Evolutionary conservation across 129 eudicot species (phyloP).

Genomic region (Centella asiatica): DNA sequence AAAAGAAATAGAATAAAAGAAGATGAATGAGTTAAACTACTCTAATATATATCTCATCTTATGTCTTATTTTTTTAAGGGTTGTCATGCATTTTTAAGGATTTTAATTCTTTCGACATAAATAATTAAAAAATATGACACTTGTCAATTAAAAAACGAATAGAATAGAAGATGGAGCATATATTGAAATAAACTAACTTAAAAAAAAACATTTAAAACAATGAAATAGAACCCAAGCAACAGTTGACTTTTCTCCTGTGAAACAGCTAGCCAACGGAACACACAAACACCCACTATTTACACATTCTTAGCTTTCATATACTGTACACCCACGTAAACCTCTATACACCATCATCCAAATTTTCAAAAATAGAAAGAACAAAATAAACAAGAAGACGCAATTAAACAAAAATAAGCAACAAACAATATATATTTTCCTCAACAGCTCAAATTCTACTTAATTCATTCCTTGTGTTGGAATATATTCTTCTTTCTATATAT

Average conservation of each 20-base stretch:
- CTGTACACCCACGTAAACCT: neutral
- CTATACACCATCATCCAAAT: neutral
- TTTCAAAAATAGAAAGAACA: neutral
- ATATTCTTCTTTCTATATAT: neutral
- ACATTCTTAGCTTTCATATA: conserved; percentile 9
- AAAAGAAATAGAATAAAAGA: no score
- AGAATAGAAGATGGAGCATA: no score
- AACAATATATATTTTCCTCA: neutral
- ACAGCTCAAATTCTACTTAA: neutral
- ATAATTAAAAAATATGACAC: no score
- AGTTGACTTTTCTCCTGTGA: conserved; percentile 1
- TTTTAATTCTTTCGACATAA: no score
- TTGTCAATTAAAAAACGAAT: no score
- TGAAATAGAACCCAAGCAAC: neutral
- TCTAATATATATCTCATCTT: no score
- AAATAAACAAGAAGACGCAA: neutral
- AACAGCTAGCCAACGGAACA: neutral
- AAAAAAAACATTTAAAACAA: neutral
- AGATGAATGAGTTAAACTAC: no score
- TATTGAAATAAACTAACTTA: no score
- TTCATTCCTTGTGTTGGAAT: neutral
- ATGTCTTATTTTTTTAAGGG: no score
- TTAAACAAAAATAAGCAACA: neutral
- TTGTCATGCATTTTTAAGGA: no score
- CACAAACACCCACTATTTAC: neutral